phyloP scores from a whole-genome alignment of 202 grass and related monocot genomes.

The Bolboschoenoplectus hybrid region DNA sequence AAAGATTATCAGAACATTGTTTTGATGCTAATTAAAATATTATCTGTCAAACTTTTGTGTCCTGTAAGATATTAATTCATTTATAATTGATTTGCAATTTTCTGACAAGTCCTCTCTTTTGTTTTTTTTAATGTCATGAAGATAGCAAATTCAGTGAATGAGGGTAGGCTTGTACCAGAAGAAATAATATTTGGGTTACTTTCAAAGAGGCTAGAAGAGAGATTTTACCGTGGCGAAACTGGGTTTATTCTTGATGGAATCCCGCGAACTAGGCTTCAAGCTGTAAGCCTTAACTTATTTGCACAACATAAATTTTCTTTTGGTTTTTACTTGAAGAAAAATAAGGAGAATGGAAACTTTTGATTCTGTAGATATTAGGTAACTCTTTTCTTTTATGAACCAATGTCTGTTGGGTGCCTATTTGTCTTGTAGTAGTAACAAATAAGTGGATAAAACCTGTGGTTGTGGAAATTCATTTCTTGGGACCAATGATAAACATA shows the following conservation, averaged over 20 bases:
- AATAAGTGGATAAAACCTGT: neutral
- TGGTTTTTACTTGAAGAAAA: neutral
- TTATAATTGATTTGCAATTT: slow-evolving; percentile 8
- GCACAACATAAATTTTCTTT: neutral
- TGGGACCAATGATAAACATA: neutral
- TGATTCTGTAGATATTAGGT: neutral
- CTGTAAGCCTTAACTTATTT: slow-evolving; percentile 54
- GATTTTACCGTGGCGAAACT: slow-evolving; percentile 75
- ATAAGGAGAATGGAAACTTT: neutral
- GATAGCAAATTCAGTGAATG: slow-evolving; percentile 82
- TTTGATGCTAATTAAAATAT: neutral
- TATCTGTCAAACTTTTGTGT: neutral
- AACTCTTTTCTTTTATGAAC: neutral
- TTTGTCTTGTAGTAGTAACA: neutral
- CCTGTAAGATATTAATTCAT: neutral
- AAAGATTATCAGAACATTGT: neutral
- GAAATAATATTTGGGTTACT: slow-evolving; percentile 96
- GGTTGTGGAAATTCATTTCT: neutral
- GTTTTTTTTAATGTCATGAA: slow-evolving; percentile 40
- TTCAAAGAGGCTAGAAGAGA: slow-evolving; percentile 86
- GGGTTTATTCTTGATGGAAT: slow-evolving; percentile 98
- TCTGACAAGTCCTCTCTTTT: slow-evolving; percentile 16
- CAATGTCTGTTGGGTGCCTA: neutral
- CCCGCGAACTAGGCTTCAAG: slow-evolving; percentile 71
- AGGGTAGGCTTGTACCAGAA: slow-evolving; percentile 80